These are phyloP conservation scores for Trichopus zeylanicus DNA, from an alignment of 116 monocot genomes.

Conservation along the genomic window DNA sequence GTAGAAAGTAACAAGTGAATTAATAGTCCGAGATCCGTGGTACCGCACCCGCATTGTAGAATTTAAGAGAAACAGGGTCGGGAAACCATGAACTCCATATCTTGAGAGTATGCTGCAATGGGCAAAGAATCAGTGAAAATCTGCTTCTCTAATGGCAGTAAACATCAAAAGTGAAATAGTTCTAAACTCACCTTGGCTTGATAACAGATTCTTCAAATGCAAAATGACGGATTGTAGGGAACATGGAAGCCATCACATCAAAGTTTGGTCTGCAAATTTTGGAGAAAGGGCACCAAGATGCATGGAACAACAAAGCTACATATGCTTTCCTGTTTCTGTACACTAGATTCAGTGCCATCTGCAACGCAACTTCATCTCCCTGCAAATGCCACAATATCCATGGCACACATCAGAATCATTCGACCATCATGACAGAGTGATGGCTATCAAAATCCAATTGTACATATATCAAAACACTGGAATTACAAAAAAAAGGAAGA, in stretches of 20 bases:
- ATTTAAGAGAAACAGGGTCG: constrained; percentile 86
- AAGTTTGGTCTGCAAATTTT: constrained; percentile 62
- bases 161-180: neutral
- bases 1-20: constrained; percentile 72
- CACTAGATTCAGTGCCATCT: constrained; percentile 47
- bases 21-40: constrained; percentile 73
- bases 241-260: constrained; percentile 36
- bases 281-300: constrained; percentile 98
- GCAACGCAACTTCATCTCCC: constrained; percentile 73
- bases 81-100: constrained; percentile 94
- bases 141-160: neutral
- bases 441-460: neutral
- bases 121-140: neutral
- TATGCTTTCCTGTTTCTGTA: constrained; percentile 45
- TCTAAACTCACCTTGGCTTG: constrained; percentile 52
- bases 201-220: constrained; percentile 89
- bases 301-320: constrained; percentile 84
- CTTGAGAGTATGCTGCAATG: constrained; percentile 68
- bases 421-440: neutral
- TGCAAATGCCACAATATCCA: constrained; percentile 10
- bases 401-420: neutral
- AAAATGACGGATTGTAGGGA: constrained; percentile 77
- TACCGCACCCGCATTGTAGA: constrained; percentile 86
- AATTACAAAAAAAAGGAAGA: no score
- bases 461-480: no score